These are phyloP conservation scores for Tulasnella sp. DNA, from an alignment of 768 basidiomycete species.

Conservation along the genomic window DNA sequence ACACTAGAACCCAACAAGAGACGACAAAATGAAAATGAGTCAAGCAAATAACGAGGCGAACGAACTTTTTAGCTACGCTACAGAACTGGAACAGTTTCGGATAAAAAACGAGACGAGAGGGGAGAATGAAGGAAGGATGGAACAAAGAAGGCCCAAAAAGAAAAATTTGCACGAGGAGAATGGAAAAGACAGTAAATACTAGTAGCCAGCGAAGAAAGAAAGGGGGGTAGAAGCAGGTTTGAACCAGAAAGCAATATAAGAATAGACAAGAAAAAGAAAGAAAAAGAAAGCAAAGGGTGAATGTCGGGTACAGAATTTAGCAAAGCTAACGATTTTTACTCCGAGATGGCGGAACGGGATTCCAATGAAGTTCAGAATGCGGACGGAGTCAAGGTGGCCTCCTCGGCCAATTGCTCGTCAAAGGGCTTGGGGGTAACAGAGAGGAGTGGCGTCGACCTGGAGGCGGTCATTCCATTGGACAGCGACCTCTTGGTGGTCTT, in stretches of 20 bases:
- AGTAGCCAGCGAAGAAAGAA: background rate
- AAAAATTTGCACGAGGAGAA: background rate
- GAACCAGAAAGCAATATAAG: background rate
- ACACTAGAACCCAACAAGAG: background rate
- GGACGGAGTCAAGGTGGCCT: background rate
- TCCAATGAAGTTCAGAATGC: background rate
- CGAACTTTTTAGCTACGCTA: background rate
- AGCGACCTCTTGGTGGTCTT: background rate
- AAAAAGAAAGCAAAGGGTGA: too few relatives aligned
- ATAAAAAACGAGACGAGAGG: background rate
- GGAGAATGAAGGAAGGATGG: background rate
- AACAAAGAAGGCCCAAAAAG: background rate
- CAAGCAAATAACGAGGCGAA: background rate
- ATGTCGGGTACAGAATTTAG: background rate
- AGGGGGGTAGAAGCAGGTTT: background rate
- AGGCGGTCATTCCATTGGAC: background rate
- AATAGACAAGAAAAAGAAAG: constrained; percentile 1
- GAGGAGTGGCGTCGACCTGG: background rate
- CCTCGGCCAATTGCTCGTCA: background rate
- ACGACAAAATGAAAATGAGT: too few relatives aligned
- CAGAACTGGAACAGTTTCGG: background rate
- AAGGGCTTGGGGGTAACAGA: background rate
- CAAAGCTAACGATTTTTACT: background rate
- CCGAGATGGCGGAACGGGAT: background rate
- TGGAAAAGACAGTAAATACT: background rate